phyloP scores from a whole-genome alignment of 305 asterid genomes.

The Ruellia speciosa region DNA sequence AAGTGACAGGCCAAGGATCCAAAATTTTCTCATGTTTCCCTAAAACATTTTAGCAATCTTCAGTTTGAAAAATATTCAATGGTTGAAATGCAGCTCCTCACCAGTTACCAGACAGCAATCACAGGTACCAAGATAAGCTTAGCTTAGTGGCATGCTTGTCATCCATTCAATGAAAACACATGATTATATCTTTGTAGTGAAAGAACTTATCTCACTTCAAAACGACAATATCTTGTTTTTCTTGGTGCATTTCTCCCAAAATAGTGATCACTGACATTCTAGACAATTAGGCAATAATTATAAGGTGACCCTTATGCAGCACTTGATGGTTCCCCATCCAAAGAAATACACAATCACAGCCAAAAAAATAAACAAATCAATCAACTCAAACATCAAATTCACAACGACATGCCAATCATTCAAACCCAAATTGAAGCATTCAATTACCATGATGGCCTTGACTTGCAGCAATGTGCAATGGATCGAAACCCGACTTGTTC shows the following conservation, averaged over 20 bases:
- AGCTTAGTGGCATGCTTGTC: neutral
- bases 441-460: slow-evolving; percentile 64
- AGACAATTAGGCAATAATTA: too few relatives aligned
- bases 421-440: neutral
- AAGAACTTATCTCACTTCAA: neutral
- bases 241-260: too few relatives aligned
- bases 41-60: neutral
- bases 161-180: neutral
- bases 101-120: neutral
- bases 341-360: neutral
- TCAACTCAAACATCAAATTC: slow-evolving; percentile 3
- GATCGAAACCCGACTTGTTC: slow-evolving; percentile 52
- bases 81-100: neutral
- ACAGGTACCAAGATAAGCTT: neutral
- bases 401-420: neutral
- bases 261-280: too few relatives aligned
- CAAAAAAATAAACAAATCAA: too few relatives aligned
- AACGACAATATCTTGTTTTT: neutral
- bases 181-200: too few relatives aligned
- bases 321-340: neutral
- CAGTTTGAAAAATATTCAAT: neutral
- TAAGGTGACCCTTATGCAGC: too few relatives aligned
- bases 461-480: slow-evolving; percentile 68
- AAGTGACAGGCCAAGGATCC: neutral
- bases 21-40: neutral